phyloP scores from a whole-genome alignment of 2,329 filamentous ascomycete genomes.

The Chrysosporium keratinophilum region DNA sequence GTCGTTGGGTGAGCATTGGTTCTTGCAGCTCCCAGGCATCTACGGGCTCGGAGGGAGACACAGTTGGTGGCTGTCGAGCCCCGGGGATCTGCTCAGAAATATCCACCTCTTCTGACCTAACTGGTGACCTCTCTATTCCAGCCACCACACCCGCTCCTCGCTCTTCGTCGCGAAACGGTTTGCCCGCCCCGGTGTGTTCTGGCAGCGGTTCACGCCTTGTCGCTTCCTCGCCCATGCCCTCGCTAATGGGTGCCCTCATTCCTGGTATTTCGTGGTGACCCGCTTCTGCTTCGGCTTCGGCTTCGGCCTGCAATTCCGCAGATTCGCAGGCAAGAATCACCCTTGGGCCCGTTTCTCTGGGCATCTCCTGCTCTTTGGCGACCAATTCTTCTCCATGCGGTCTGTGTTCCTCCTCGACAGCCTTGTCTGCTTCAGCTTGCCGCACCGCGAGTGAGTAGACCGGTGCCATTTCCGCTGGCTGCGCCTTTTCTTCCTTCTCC shows the following conservation, averaged over 20 bases:
- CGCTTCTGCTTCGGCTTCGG: constrained; percentile 1
- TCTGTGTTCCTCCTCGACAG: background rate
- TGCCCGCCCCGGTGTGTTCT: background rate
- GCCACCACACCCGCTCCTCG: background rate
- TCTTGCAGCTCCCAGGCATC: background rate
- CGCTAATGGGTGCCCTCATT: background rate
- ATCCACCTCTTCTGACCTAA: background rate
- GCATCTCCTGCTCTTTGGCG: background rate
- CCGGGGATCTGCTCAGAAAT: background rate
- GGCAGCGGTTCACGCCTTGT: background rate
- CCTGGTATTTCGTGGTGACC: background rate
- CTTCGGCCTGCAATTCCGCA: constrained; percentile 2
- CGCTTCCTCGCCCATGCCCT: background rate
- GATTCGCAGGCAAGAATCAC: background rate
- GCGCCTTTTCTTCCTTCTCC: background rate
- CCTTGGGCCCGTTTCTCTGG: background rate
- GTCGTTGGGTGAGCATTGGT: background rate
- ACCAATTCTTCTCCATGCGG: background rate
- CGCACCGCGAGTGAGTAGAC: constrained; percentile 1
- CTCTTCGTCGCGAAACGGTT: background rate
- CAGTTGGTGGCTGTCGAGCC: background rate
- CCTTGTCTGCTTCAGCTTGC: constrained; percentile 9
- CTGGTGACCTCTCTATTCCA: background rate
- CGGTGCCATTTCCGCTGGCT: background rate
- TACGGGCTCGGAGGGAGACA: background rate